Percentiles rank a stretch among this genome's conserved stretches.
Conservation (phyloP, 768 basidiomycete genomes). For the Cyclocybe aegerita region DNA sequence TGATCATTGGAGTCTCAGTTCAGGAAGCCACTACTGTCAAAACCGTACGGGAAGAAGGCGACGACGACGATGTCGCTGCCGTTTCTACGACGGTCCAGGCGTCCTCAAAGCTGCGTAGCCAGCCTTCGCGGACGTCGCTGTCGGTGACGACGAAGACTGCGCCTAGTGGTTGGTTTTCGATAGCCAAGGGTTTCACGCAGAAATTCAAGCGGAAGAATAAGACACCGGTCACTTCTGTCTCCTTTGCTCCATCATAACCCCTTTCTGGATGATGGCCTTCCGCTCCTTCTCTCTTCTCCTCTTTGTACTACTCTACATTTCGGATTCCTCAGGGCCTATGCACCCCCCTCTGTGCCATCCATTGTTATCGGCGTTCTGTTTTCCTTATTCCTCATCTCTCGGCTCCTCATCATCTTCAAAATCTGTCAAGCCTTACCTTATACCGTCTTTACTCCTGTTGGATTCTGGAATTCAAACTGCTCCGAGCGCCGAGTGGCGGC, state of each 20-base stretch:
- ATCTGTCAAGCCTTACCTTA: no score
- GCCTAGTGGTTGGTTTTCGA: constrained; percentile 27
- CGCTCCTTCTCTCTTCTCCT: not conserved
- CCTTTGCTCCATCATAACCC: constrained; percentile 1
- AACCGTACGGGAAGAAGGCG: constrained; percentile 20
- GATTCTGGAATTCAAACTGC: no score
- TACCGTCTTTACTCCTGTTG: no score
- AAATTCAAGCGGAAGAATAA: constrained; percentile 38
- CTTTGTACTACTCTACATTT: not conserved
- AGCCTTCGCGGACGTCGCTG: constrained; percentile 33
- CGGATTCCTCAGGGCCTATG: no score
- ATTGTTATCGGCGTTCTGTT: no score
- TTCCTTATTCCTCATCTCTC: no score
- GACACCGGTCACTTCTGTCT: not conserved
- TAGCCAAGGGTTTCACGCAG: constrained; percentile 40
- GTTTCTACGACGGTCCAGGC: constrained; percentile 28
- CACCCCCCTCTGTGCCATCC: no score
- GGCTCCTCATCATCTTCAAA: no score
- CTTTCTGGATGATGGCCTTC: not conserved
- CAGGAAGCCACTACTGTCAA: constrained; percentile 41
- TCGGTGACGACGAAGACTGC: constrained; percentile 17
- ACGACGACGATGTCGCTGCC: constrained; percentile 15
- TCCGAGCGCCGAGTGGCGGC: no score
- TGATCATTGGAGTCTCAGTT: constrained; percentile 49
- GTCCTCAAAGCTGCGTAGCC: constrained; percentile 29